These are phyloP conservation scores for Penicillium hesseltinei DNA, from an alignment of 2,329 filamentous ascomycete genomes.

Conservation along the genomic window DNA sequence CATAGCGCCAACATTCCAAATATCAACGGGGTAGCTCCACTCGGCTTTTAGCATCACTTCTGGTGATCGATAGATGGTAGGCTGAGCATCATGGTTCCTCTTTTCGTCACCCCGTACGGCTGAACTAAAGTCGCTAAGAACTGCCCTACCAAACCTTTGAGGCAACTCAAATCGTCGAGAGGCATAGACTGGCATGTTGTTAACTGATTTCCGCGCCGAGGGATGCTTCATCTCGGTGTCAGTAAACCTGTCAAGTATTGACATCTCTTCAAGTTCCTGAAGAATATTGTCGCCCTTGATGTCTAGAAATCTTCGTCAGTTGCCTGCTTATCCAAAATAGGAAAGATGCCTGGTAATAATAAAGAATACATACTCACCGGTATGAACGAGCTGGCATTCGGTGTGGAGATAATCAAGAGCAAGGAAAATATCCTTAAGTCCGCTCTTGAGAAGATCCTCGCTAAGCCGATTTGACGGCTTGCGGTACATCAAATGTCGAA, in stretches of 20 bases:
- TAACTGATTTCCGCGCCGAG: neutral
- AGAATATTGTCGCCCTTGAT: neutral
- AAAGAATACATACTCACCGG: neutral
- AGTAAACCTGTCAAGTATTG: neutral
- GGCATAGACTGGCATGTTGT: neutral
- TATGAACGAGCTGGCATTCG: constrained; percentile 10
- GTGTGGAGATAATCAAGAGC: constrained; percentile 14
- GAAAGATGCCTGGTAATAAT: neutral
- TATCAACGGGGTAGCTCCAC: constrained; percentile 51
- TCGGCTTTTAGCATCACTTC: constrained; percentile 49
- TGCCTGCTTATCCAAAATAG: neutral
- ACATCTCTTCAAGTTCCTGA: neutral
- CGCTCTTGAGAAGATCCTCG: constrained; percentile 6
- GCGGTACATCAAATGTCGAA: neutral
- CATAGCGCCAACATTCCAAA: constrained; percentile 53
- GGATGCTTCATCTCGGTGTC: neutral
- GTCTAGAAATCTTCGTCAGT: neutral
- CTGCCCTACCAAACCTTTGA: constrained; percentile 10
- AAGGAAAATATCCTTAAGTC: constrained; percentile 8
- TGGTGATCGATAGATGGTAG: constrained; percentile 32
- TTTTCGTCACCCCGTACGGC: constrained; percentile 38
- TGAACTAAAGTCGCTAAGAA: constrained; percentile 42
- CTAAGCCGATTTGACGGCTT: neutral
- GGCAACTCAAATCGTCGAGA: neutral
- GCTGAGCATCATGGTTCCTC: constrained; percentile 47